A percentile compares a stretch with the other conserved stretches of the same genome.
Conservation (phyloP, 2,329 filamentous ascomycete genomes). For the Nannizziopsis barbatae region DNA sequence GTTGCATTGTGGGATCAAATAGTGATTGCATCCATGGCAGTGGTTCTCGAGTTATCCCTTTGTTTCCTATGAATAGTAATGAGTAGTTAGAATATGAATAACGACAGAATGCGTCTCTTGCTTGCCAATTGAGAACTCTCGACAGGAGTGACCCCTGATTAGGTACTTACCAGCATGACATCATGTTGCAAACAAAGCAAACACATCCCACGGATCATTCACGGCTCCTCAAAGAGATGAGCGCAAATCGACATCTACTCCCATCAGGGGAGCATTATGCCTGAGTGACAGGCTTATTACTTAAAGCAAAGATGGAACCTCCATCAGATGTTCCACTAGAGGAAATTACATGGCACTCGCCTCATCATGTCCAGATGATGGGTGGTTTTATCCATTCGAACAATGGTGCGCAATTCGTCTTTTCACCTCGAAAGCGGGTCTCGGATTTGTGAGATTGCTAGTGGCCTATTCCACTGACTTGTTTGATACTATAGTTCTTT, state of each 20-base stretch:
- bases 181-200: slow-evolving; percentile 14
- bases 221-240: not conserved
- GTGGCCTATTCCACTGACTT: not conserved
- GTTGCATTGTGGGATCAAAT: not conserved
- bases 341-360: slow-evolving; percentile 38
- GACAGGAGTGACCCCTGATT: not conserved
- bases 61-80: no score
- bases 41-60: no score
- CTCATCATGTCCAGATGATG: slow-evolving; percentile 37
- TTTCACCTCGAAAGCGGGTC: not conserved
- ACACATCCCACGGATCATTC: not conserved
- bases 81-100: not conserved
- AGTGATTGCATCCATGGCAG: not conserved
- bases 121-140: not conserved
- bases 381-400: slow-evolving; percentile 37
- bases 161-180: slow-evolving; percentile 3
- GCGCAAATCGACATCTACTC: not conserved
- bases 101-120: not conserved
- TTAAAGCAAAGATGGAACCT: slow-evolving; percentile 5
- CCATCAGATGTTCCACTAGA: slow-evolving; percentile 24
- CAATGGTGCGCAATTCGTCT: slow-evolving; percentile 27
- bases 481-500: slow-evolving; percentile 37
- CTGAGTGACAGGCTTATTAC: not conserved
- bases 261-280: not conserved
- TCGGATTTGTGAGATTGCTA: no score